Percentiles rank a stretch among this genome's conserved stretches.
Evolutionary conservation across 805 yeast species (phyloP).

Genomic region (Cyberlindnera xylosilytica): DNA sequence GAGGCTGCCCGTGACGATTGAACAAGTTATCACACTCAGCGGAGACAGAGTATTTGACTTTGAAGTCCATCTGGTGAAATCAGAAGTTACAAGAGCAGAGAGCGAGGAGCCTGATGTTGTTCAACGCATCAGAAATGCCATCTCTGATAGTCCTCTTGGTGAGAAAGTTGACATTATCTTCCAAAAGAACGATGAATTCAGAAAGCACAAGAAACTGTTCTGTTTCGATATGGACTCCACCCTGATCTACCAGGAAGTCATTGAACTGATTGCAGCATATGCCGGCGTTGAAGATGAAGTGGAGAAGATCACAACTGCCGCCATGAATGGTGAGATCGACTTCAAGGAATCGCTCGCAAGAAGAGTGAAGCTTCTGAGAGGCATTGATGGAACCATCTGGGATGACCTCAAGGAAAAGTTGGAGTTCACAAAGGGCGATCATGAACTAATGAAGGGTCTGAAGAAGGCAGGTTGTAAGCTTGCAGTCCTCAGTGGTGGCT

Average conservation of each 20-base stretch:
- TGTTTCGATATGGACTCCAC: constrained; percentile 99
- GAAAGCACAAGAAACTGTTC: constrained; percentile 49
- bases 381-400: constrained; percentile 77
- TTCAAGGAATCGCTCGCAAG: constrained; percentile 75
- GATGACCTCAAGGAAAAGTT: constrained; percentile 70
- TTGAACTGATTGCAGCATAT: constrained; percentile 90
- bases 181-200: constrained; percentile 34
- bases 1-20: constrained; percentile 30
- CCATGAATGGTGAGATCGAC: constrained; percentile 97
- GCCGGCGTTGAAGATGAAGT: constrained; percentile 90
- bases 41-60: constrained; percentile 39
- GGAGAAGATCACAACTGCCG: constrained; percentile 83
- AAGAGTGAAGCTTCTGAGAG: constrained; percentile 78
- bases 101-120: constrained; percentile 16
- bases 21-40: constrained; percentile 29
- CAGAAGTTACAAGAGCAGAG: constrained; percentile 19
- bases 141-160: constrained; percentile 17
- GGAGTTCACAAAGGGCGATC: constrained; percentile 81
- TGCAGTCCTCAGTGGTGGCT: constrained; percentile 95
- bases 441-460: constrained; percentile 62
- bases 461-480: constrained; percentile 59
- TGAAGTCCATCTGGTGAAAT: constrained; percentile 16
- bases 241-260: constrained; percentile 91
- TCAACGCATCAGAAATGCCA: constrained; percentile 11
- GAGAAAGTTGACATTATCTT: constrained; percentile 40